These are phyloP conservation scores for Pichia paraexigua DNA, from an alignment of 805 yeast genomes.

Conservation along the genomic window DNA sequence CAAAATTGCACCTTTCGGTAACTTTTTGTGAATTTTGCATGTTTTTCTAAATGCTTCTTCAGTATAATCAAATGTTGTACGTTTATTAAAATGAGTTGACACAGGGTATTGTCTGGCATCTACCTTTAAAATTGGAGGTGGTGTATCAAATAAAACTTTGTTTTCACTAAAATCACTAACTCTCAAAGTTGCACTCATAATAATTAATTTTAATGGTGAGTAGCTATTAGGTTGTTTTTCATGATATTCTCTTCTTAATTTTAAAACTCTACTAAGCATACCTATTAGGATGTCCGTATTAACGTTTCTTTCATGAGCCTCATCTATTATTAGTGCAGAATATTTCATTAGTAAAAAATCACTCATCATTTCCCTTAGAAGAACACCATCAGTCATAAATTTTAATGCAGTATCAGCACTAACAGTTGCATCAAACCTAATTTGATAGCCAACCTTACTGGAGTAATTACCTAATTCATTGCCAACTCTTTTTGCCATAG, in stretches of 20 bases:
- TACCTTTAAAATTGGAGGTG: conserved; percentile 85
- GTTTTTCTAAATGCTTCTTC: conserved; percentile 84
- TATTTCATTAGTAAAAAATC: conserved; percentile 78
- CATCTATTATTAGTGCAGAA: conserved; percentile 85
- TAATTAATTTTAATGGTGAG: conserved; percentile 69
- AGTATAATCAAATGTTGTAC: conserved; percentile 68
- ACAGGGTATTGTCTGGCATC: conserved; percentile 95
- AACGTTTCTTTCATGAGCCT: conserved; percentile 95
- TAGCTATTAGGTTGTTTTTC: conserved; percentile 37
- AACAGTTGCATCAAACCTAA: conserved; percentile 68
- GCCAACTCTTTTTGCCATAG: conserved; percentile 79
- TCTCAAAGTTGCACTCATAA: conserved; percentile 96
- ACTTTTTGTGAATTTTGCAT: conserved; percentile 71
- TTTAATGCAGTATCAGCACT: conserved; percentile 63
- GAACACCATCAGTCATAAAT: conserved; percentile 93
- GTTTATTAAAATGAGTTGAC: conserved; percentile 77
- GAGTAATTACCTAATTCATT: conserved; percentile 70
- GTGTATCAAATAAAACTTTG: conserved; percentile 47
- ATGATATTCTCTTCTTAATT: conserved; percentile 53
- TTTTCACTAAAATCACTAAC: conserved; percentile 92
- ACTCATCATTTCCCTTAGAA: conserved; percentile 84
- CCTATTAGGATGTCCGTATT: conserved; percentile 96
- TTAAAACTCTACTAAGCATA: conserved; percentile 79
- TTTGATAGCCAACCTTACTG: conserved; percentile 67
- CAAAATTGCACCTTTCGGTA: conserved; percentile 93